Evolutionary conservation across 2,329 filamentous ascomycete genomes (phyloP).

Genomic region (Aspergillus sp.): DNA sequence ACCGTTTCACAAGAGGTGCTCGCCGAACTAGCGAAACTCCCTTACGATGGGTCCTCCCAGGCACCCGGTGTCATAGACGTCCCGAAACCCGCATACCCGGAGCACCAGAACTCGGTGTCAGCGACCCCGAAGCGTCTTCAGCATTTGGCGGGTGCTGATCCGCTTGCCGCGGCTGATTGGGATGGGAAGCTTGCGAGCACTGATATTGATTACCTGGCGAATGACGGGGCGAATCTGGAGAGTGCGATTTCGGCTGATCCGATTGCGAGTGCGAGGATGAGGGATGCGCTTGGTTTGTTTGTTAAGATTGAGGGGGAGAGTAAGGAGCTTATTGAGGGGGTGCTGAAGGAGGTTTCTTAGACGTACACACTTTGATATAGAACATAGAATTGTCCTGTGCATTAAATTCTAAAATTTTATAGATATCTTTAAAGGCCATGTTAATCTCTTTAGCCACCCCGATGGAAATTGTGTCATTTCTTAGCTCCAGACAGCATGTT

Average conservation of each 20-base stretch:
- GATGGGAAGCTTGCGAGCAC: constrained; percentile 43
- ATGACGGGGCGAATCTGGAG: constrained; percentile 45
- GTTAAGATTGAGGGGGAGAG: neutral
- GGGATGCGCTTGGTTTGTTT: neutral
- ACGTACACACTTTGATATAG: neutral
- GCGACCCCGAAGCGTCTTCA: constrained; percentile 12
- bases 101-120: constrained; percentile 38
- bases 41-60: neutral
- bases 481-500: too few species aligned
- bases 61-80: neutral
- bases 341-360: neutral
- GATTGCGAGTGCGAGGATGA: neutral
- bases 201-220: constrained; percentile 48
- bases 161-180: constrained; percentile 39
- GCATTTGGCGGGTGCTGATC: constrained; percentile 41
- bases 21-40: neutral
- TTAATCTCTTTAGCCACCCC: too few species aligned
- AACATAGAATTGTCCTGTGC: neutral
- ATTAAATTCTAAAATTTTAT: too few species aligned
- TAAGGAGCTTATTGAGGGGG: neutral
- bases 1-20: neutral
- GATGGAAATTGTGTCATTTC: too few species aligned
- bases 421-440: too few species aligned
- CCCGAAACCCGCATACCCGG: constrained; percentile 44
- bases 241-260: constrained; percentile 28